Conservation (phyloP, 495 filamentous ascomycete species). For the Podospora bellae-mahoneyi region DNA sequence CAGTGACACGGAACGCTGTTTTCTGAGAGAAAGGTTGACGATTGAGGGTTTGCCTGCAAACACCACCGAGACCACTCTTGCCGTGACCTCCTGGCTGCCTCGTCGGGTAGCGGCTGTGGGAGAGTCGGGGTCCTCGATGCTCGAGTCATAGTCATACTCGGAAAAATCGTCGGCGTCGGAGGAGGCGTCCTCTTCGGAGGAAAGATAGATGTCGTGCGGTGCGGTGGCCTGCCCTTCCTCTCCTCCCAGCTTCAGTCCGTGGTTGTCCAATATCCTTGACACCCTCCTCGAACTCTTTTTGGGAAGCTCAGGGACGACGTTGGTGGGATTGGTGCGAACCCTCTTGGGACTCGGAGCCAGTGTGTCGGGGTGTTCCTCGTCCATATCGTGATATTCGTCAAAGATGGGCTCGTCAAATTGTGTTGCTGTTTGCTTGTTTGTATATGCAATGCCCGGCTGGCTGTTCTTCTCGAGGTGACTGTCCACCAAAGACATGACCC, state of each 20-base stretch:
- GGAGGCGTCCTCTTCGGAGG: constrained; percentile 51
- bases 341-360: constrained; percentile 9
- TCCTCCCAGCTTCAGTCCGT: constrained; percentile 38
- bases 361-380: constrained; percentile 26
- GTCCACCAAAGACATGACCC: constrained; percentile 8
- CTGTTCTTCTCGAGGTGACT: constrained; percentile 16
- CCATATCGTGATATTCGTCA: constrained; percentile 30
- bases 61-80: constrained; percentile 48
- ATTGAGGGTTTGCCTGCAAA: constrained; percentile 47
- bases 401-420: constrained; percentile 28
- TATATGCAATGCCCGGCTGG: constrained; percentile 16
- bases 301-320: constrained; percentile 33
- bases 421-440: constrained; percentile 9
- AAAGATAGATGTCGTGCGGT: constrained; percentile 49
- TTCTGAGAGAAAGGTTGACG: constrained; percentile 39
- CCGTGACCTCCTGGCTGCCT: constrained; percentile 46
- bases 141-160: constrained; percentile 48
- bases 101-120: constrained; percentile 25
- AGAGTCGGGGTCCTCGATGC: constrained; percentile 36
- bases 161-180: constrained; percentile 51
- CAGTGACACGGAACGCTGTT: constrained; percentile 40
- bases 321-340: background rate
- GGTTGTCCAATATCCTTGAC: constrained; percentile 41
- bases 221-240: constrained; percentile 31
- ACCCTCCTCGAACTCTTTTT: constrained; percentile 43